A percentile compares a stretch with the other conserved stretches of the same genome.
phyloP scores from a whole-genome alignment of 164 flowering plant species.

The Amborella trichopoda region DNA sequence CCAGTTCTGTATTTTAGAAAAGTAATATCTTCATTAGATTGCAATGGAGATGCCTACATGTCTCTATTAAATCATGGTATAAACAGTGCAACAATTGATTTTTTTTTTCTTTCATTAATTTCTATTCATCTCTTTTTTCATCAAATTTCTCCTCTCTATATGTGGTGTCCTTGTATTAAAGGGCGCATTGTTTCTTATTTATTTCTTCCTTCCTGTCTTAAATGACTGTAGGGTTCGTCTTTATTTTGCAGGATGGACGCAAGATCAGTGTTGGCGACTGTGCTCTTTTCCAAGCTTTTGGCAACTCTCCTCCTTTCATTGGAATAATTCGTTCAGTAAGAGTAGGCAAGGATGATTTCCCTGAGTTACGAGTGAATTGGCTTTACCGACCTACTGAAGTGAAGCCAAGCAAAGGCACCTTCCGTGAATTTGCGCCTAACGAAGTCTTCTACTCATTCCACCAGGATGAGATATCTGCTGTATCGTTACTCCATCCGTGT shows the following conservation, averaged over 20 bases:
- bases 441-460: constrained; percentile 91
- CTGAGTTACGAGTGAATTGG: constrained; percentile 68
- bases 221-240: too few species aligned
- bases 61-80: too few species aligned
- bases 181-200: too few species aligned
- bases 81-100: too few species aligned
- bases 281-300: constrained; percentile 89
- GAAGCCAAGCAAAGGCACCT: constrained; percentile 68
- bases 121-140: too few species aligned
- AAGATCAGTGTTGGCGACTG: constrained; percentile 78
- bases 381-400: constrained; percentile 85
- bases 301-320: constrained; percentile 68
- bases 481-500: constrained; percentile 93
- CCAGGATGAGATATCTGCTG: constrained; percentile 84
- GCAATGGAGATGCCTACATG: too few species aligned
- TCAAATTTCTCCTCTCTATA: too few species aligned
- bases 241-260: constrained; percentile 65
- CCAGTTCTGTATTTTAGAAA: too few species aligned
- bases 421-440: constrained; percentile 79
- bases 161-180: too few species aligned
- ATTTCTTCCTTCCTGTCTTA: too few species aligned
- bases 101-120: too few species aligned
- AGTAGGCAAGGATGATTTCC: constrained; percentile 26
- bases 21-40: too few species aligned
- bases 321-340: constrained; percentile 60